Evolutionary conservation across 2,329 filamentous ascomycete genomes (phyloP), one percentile per base, ranked within the genome.

Genomic region (Fusarium compactum): DNA sequence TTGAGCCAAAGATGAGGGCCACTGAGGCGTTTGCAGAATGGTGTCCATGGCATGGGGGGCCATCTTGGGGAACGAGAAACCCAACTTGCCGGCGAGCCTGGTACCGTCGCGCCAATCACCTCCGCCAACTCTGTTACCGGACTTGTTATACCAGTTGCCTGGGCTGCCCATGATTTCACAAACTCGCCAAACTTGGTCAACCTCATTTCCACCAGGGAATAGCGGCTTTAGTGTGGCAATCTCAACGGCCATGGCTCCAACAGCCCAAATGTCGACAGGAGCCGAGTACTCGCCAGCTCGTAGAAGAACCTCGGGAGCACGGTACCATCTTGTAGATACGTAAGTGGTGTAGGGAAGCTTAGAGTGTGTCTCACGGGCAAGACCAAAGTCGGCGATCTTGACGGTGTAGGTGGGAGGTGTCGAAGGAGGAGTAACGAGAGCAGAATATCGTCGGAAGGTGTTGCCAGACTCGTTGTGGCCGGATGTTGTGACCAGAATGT

Each of bases 101-200:
- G 94, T 94, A 61, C 96, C 96, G 62, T 99, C 96, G 76, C 94
- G 94, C 96, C 96, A 99, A 74, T 99, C 96, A 76, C 96, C 96
- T 77, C 96, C 96, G 58, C 96, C 96, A 29, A 99, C 93, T 71
- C 91, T 92, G 27, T 86, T 85, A 25, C 95, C 95, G 8, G 92
- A 86, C 82, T 98, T 98, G 85, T 93, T 97, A 79, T 97, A 96
- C 96, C 96, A 99, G 82, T 95, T 95, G 46, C 96, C 96, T 5
- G 96, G 96, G 82, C 95, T 98, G 52, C 96, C 96, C 96, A 99
- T 99, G 62, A 99, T 97, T 80, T 99, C 96, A 78, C 96, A 99
- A 0, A 99, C 93, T 73, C 96, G 91, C 96, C 96, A 99, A 3
- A 99, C 96, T 80, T 99, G 96, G 75, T 99, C 96, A 2, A 99